Evolutionary conservation across 139 green algal genomes (phyloP), one percentile per base, ranked within the genome.

Genomic region (Picochlorum costavermella): DNA sequence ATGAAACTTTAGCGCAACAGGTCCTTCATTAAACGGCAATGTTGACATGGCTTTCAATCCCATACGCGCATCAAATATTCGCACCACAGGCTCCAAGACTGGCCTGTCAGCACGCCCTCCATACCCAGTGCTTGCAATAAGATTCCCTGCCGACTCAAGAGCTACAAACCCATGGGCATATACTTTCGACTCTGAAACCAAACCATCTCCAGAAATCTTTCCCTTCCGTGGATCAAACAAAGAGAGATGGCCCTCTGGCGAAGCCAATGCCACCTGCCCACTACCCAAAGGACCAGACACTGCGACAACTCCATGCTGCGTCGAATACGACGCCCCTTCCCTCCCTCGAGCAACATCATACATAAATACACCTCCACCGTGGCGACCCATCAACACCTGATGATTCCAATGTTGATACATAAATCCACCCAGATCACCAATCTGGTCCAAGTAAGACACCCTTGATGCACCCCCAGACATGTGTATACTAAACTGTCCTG

Each of bases 21-120:
- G 69, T 2, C 72, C 63, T 13, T 65, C 40, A 8, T n/a, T 13
- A 70, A 83, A 86, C 8, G 82, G 81, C 25, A 92, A 33, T 1
- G 68, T 77, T 49, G 63, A 65, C 43, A 92, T 46, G 58, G 84
- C 69, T 5, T 77, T 72, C n/a, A 55, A 64, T 26, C 44, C 50
- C 63, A 69, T 75, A 28, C 88, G 75, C 44, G 86, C 51, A 61
- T 91, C 84, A 63, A 81, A 89, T 51, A 91, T 30, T 29, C 64
- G 70, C 6, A 60, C 64, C 9, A 37, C 56, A 6, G 30, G 56
- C 44, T 77, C 68, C 28, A 79, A 49, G 3, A 23, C 6, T 14
- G 68, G 20, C 11, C 61, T 51, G 4, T 67, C 68, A 46, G 59
- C 50, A 37, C 64, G 50, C 13, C 16, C 56, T 26, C 31, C 26